Conservation (phyloP, 2,329 filamentous ascomycete species). For the Botrytis deweyae region DNA sequence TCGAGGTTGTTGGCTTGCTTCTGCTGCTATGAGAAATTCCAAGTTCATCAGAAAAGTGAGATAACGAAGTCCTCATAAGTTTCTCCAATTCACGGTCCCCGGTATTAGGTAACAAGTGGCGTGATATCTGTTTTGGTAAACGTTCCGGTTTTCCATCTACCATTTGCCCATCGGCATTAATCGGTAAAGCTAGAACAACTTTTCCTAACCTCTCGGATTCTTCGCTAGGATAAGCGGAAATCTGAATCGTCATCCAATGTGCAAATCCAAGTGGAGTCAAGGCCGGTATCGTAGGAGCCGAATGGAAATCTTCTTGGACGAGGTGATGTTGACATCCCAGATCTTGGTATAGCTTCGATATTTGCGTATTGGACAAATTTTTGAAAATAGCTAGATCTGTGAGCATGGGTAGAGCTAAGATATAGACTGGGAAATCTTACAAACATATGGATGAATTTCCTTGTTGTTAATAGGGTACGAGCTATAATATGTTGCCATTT, state of each 20-base stretch:
- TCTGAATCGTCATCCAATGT: constrained; percentile 69
- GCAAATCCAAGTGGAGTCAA: constrained; percentile 68
- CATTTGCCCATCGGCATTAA: constrained; percentile 55
- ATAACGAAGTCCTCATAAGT: constrained; percentile 59
- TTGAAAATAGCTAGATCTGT: constrained; percentile 32
- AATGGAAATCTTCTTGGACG: constrained; percentile 53
- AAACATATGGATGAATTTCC: constrained; percentile 68
- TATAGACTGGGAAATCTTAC: constrained; percentile 46
- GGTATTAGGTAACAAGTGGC: constrained; percentile 65
- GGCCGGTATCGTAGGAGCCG: constrained; percentile 59
- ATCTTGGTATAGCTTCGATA: constrained; percentile 58
- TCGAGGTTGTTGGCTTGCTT: constrained; percentile 37
- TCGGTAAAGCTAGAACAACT: constrained; percentile 68
- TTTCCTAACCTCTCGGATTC: constrained; percentile 70
- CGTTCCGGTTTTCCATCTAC: constrained; percentile 65
- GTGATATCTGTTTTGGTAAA: constrained; percentile 75
- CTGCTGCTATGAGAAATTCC: constrained; percentile 44
- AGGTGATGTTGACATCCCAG: constrained; percentile 62
- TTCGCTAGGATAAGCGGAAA: constrained; percentile 72
- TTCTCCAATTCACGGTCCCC: constrained; percentile 58
- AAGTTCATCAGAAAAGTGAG: constrained; percentile 46
- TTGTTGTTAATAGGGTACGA: constrained; percentile 57
- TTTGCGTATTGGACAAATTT: constrained; percentile 44
- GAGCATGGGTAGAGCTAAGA: constrained; percentile 17
- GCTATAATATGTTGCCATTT: constrained; percentile 72